phyloP scores from a whole-genome alignment of 75 land plant species.

The Pinus tabuliformis region DNA sequence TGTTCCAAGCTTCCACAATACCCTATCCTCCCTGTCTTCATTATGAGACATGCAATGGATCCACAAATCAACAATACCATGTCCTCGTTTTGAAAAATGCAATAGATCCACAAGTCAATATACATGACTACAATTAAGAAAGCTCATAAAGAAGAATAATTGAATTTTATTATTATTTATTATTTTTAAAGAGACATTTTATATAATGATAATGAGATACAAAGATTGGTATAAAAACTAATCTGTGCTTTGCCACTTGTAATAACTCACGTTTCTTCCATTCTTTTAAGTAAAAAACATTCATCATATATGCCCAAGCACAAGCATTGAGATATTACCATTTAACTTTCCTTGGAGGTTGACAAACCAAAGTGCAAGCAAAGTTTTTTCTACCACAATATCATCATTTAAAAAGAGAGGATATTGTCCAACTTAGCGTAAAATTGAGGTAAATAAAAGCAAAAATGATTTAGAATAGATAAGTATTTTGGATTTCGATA shows the following conservation, averaged over 20 bases:
- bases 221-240: slow-evolving; percentile 30
- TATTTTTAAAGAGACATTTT: slow-evolving; percentile 20
- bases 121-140: slow-evolving; percentile 27
- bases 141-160: slow-evolving; percentile 24
- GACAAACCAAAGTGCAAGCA: slow-evolving; percentile 73
- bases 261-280: slow-evolving; percentile 88
- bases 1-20: slow-evolving; percentile 75
- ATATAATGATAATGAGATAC: slow-evolving; percentile 26
- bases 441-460: slow-evolving; percentile 74
- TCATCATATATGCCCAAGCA: slow-evolving; percentile 99
- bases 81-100: slow-evolving; percentile 64
- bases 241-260: slow-evolving; percentile 89
- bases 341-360: too few relatives aligned
- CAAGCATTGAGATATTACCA: slow-evolving; percentile 79
- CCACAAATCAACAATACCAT: slow-evolving; percentile 26
- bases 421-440: slow-evolving; percentile 74
- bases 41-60: too few relatives aligned
- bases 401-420: slow-evolving; percentile 91
- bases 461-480: slow-evolving; percentile 73
- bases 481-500: slow-evolving; percentile 76
- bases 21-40: too few relatives aligned
- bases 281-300: slow-evolving; percentile 81
- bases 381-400: slow-evolving; percentile 86
- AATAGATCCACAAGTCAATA: slow-evolving; percentile 18
- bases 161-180: background rate